Evolutionary conservation across 257 asterid genomes (phyloP).

Genomic region (Schizonepeta tenuifolia): DNA sequence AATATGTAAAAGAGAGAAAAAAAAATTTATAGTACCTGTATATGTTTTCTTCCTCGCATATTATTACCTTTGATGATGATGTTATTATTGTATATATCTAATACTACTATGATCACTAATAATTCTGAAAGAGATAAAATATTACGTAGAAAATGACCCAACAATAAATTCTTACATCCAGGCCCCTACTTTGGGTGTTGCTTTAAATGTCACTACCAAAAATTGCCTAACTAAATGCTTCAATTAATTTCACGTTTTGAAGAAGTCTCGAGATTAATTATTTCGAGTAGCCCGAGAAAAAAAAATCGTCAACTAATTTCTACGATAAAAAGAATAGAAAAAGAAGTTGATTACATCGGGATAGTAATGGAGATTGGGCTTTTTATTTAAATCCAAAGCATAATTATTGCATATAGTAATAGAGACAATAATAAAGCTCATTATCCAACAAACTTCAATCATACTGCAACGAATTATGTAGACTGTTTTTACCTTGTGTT

Average conservation of each 20-base stretch:
- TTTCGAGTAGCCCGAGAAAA: not conserved
- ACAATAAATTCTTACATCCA: not conserved
- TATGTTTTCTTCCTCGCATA: no score
- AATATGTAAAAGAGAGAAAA: not conserved
- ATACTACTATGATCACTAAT: no score
- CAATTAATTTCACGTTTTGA: not conserved
- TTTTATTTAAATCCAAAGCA: not conserved
- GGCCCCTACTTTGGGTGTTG: not conserved
- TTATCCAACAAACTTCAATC: slow-evolving; percentile 22
- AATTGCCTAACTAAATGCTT: not conserved
- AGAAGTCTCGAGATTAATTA: not conserved
- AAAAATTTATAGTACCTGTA: no score
- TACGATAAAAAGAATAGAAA: not conserved
- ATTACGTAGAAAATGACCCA: not conserved
- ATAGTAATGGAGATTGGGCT: not conserved
- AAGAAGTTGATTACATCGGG: not conserved
- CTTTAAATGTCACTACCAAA: not conserved
- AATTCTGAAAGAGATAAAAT: not conserved
- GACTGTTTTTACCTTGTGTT: not conserved
- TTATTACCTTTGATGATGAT: no score
- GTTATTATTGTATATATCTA: not conserved
- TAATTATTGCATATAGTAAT: slow-evolving; percentile 16
- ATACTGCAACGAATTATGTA: not conserved
- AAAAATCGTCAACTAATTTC: not conserved
- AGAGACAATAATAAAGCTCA: slow-evolving; percentile 10